These are phyloP conservation scores for Schizochytrium sp. DNA, from an alignment of 108 stramenopile genomes.

Conservation along the genomic window DNA sequence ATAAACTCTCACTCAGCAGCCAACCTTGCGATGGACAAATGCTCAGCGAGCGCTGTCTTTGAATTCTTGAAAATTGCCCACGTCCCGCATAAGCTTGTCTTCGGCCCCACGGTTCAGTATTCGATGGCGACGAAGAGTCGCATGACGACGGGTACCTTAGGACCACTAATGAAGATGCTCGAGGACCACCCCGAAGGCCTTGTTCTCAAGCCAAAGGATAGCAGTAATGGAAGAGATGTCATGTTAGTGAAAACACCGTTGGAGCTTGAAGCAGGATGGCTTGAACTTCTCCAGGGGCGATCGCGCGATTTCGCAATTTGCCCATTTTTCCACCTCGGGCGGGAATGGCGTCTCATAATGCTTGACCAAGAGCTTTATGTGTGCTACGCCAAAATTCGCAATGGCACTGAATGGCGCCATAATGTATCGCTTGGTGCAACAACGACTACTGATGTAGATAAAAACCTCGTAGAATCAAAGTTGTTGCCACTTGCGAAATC, in stretches of 20 bases:
- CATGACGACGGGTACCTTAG: background rate
- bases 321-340: background rate
- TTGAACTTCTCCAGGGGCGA: background rate
- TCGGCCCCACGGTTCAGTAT: background rate
- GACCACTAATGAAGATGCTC: background rate
- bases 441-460: background rate
- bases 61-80: background rate
- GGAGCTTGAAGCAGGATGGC: background rate
- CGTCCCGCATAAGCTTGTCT: background rate
- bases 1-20: background rate
- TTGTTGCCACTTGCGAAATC: background rate
- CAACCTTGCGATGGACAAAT: background rate
- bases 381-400: background rate
- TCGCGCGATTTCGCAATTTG: background rate
- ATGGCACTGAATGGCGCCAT: background rate
- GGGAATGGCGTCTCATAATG: background rate
- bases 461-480: background rate
- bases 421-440: background rate
- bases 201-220: background rate
- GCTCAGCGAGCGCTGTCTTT: background rate
- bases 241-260: background rate
- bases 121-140: background rate
- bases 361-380: conserved; percentile 4
- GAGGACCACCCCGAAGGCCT: background rate
- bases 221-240: background rate